Evolutionary conservation across 148 eudicot species (phyloP).

Genomic region (Polygonum aviculare): DNA sequence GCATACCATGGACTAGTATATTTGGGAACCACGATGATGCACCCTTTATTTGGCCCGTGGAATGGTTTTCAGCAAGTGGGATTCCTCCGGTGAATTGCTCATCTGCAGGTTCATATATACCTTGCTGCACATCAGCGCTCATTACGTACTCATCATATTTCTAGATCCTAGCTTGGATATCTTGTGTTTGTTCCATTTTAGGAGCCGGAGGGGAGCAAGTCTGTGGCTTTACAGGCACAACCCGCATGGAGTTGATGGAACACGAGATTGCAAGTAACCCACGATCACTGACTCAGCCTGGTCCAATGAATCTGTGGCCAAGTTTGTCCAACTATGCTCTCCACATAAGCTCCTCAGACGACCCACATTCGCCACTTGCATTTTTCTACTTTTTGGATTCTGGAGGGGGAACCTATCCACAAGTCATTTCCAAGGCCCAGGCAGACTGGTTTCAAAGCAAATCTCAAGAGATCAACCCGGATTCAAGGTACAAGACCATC

Average conservation of each 20-base stretch:
- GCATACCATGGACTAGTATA: conserved; percentile 69
- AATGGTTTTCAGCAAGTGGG: conserved; percentile 74
- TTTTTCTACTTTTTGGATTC: conserved; percentile 83
- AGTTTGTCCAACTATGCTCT: conserved; percentile 74
- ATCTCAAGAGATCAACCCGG: conserved; percentile 58
- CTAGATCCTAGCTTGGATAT: neutral
- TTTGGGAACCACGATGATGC: conserved; percentile 98
- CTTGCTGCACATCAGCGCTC: neutral
- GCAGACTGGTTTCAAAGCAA: conserved; percentile 59
- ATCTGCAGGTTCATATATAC: conserved; percentile 15
- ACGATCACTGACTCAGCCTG: conserved; percentile 43
- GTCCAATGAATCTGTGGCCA: conserved; percentile 75
- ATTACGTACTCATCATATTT: neutral
- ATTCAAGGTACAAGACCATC: conserved; percentile 42
- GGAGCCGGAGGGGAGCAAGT: conserved; percentile 24
- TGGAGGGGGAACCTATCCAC: conserved; percentile 95
- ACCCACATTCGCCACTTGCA: conserved; percentile 36
- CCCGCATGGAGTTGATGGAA: conserved; percentile 55
- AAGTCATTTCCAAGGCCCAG: conserved; percentile 70
- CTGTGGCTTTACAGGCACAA: conserved; percentile 62
- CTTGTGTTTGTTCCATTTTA: neutral
- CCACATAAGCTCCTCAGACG: conserved; percentile 38
- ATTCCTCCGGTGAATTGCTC: conserved; percentile 58
- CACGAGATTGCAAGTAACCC: conserved; percentile 39
- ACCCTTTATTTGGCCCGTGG: conserved; percentile 74